Base-by-base conservation (phyloP, 495 filamentous ascomycete species). In the Penicillium antarcticum region DNA sequence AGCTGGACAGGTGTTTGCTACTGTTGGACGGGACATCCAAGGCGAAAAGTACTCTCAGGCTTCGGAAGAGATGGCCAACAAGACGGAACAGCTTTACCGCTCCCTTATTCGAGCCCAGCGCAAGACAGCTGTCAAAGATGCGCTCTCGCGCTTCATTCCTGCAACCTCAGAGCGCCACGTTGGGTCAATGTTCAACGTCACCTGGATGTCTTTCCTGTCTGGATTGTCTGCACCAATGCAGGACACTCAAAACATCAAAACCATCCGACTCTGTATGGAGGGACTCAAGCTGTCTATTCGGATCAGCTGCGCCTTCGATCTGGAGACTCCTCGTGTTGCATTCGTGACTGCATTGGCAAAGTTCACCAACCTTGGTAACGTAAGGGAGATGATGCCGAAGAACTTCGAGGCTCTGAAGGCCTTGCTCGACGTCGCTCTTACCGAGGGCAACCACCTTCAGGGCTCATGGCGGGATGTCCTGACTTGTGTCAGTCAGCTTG, bases 131-230 rank as follows among this genome's bases (percentile, higher is more conserved):
- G 74, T 87, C 5, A 87, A 84, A 51, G 76, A 84, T 13, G 80
- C 80, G 5, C 75, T 84, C 23, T 80, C 81, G 2, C 90, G 82
- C 56, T 99, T 91, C 66, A 94, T 97, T 53, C 86, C 89, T 11
- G 94, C 95, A 1, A 89, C 89, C 1, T 96, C 91, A 0, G 92
- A 88, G 65, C 92, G 87, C 54, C 94, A 99, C 69, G 87, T 95
- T 43, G 94, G 94, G 0, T 91, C 94, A 3, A 99, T 99, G 92
- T 99, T 99, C 57, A 92, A 97, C 56, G 92, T 96, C 13, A 95
- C 89, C 0, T 99, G 94, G 94, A 99, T 97, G 92, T 94, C 92
- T 16, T 95, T 96, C 70, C 85, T 97, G 62, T 96, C 91, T 9
- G 90, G 90, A 0, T 78, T 97, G 21, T 96, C 94, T 3, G 91